Evolutionary conservation across 2,329 filamentous ascomycete genomes (phyloP).

Genomic region (Lasiodiplodia theobromae): DNA sequence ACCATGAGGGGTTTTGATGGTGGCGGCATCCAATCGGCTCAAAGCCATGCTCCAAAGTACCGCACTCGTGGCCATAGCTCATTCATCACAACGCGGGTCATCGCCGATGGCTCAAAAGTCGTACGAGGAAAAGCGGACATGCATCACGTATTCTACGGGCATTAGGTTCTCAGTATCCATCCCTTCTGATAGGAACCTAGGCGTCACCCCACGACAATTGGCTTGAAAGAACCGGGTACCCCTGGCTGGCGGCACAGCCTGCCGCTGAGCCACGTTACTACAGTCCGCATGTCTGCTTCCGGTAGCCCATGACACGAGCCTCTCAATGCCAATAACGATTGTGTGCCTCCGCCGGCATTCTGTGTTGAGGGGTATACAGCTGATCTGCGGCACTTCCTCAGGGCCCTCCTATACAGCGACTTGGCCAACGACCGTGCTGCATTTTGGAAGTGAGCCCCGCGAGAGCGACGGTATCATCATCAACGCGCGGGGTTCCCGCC

Average conservation of each 20-base stretch:
- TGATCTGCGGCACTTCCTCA: neutral
- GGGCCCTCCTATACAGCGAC: neutral
- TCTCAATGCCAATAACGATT: neutral
- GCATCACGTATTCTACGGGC: neutral
- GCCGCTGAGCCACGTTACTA: neutral
- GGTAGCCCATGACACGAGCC: neutral
- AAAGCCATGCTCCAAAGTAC: constrained; percentile 3
- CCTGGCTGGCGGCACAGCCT: neutral
- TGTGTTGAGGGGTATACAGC: neutral
- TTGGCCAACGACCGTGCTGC: neutral
- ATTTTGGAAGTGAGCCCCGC: neutral
- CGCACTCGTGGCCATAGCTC: constrained; percentile 16
- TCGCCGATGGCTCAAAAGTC: constrained; percentile 17
- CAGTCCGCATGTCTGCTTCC: neutral
- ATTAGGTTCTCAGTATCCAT: neutral
- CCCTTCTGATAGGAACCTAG: neutral
- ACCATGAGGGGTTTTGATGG: neutral
- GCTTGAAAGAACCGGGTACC: neutral
- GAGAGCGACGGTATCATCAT: neutral
- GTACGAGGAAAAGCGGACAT: constrained; percentile 17
- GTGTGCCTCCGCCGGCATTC: neutral
- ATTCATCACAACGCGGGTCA: neutral
- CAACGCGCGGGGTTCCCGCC: neutral
- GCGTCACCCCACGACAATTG: neutral
- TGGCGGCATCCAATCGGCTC: constrained; percentile 6